These are phyloP conservation scores for Candida coleopterorum DNA, from an alignment of 805 yeast genomes.

Conservation along the genomic window DNA sequence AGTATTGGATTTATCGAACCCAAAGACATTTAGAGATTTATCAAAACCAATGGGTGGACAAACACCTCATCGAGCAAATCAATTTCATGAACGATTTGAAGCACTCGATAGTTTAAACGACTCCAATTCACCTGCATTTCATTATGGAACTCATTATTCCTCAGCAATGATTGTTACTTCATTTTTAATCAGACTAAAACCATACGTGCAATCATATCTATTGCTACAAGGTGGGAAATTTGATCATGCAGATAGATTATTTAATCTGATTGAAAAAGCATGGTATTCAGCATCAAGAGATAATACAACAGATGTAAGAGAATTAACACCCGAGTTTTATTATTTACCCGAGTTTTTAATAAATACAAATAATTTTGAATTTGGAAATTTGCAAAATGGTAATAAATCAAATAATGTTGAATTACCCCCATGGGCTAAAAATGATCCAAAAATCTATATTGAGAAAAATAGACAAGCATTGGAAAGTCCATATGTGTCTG, in stretches of 20 bases:
- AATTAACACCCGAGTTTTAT: slow-evolving; percentile 80
- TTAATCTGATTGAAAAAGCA: slow-evolving; percentile 67
- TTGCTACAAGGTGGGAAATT: slow-evolving; percentile 82
- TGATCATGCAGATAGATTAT: slow-evolving; percentile 83
- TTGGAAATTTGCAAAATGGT: slow-evolving; percentile 65
- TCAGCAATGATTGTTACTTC: slow-evolving; percentile 92
- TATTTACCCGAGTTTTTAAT: slow-evolving; percentile 73
- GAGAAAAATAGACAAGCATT: slow-evolving; percentile 75
- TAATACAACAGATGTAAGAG: slow-evolving; percentile 84
- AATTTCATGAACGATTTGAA: slow-evolving; percentile 67
- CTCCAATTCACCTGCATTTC: slow-evolving; percentile 65
- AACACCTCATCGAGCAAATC: slow-evolving; percentile 49
- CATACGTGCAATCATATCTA: slow-evolving; percentile 75
- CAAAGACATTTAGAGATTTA: slow-evolving; percentile 64
- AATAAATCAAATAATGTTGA: slow-evolving; percentile 58
- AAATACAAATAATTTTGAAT: slow-evolving; percentile 61
- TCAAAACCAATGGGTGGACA: slow-evolving; percentile 94
- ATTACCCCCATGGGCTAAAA: slow-evolving; percentile 81
- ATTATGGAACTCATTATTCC: slow-evolving; percentile 90
- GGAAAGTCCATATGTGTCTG: slow-evolving; percentile 77
- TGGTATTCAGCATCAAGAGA: slow-evolving; percentile 80
- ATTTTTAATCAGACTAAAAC: slow-evolving; percentile 68
- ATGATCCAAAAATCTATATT: slow-evolving; percentile 70
- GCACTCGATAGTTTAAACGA: slow-evolving; percentile 63
- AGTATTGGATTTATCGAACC: slow-evolving; percentile 58